Evolutionary conservation across 768 basidiomycete species (phyloP).

Genomic region (Mycena maculata): DNA sequence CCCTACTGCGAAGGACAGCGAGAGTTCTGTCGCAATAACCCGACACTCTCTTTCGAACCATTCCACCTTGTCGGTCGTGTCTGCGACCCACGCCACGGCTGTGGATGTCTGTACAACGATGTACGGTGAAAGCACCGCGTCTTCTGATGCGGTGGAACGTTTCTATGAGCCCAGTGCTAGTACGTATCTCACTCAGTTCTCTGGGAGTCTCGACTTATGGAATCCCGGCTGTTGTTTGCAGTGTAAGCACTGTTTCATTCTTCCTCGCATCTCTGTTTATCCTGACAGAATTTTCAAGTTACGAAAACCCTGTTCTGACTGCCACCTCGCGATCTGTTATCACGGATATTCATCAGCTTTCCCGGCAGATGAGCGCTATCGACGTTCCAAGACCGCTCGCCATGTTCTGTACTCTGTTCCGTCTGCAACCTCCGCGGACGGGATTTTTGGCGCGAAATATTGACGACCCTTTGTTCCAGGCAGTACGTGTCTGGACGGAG

Average conservation of each 20-base stretch:
- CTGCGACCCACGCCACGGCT: slow-evolving; percentile 64
- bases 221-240: slow-evolving; percentile 37
- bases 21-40: background rate
- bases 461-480: slow-evolving; percentile 66
- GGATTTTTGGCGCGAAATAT: slow-evolving; percentile 37
- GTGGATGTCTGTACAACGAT: slow-evolving; percentile 78
- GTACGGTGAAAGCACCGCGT: slow-evolving; percentile 66
- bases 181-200: slow-evolving; percentile 52
- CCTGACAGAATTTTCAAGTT: slow-evolving; percentile 54
- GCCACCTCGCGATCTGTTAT: slow-evolving; percentile 80
- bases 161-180: slow-evolving; percentile 81
- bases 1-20: slow-evolving; percentile 6
- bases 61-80: slow-evolving; percentile 51
- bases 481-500: slow-evolving; percentile 78
- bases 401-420: slow-evolving; percentile 67
- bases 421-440: slow-evolving; percentile 50
- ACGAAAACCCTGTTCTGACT: slow-evolving; percentile 84
- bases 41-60: slow-evolving; percentile 32
- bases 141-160: slow-evolving; percentile 65
- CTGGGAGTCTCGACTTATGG: slow-evolving; percentile 3
- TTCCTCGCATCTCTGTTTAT: background rate
- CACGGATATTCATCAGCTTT: slow-evolving; percentile 74
- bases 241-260: slow-evolving; percentile 51
- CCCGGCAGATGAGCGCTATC: slow-evolving; percentile 67
- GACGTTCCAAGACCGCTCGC: slow-evolving; percentile 78